Conservation (phyloP, 1,284 basidiomycete genomes). For the Trichosporon ovoides region DNA sequence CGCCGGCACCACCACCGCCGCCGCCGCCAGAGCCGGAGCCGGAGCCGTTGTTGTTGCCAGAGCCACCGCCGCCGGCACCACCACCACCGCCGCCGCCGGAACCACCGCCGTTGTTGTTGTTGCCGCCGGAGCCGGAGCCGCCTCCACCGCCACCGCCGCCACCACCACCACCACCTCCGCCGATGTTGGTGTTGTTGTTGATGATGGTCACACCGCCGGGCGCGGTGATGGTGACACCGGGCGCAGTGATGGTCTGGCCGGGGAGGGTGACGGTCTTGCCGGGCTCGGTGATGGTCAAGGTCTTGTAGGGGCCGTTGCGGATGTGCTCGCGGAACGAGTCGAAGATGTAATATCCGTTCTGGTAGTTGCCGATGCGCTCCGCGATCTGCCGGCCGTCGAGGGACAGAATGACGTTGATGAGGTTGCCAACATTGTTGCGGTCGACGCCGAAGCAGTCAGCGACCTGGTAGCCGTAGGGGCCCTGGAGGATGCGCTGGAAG, state of each 20-base stretch:
- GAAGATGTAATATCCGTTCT: background rate
- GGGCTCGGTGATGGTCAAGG: background rate
- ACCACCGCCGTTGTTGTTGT: background rate
- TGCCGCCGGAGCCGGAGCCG: background rate
- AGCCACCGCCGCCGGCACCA: background rate
- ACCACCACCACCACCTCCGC: background rate
- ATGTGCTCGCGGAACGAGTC: background rate
- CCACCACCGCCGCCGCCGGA: background rate
- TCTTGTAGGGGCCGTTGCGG: background rate
- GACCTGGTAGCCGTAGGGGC: background rate
- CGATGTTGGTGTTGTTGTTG: constrained; percentile 1
- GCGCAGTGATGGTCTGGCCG: background rate
- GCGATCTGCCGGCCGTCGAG: background rate
- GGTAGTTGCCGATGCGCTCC: background rate
- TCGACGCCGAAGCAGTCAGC: background rate
- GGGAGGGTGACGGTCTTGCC: background rate
- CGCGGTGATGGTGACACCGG: background rate
- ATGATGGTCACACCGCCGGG: background rate
- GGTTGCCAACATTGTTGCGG: background rate
- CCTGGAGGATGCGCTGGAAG: background rate
- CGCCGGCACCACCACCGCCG: background rate
- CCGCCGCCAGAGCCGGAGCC: background rate
- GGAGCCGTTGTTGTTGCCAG: background rate
- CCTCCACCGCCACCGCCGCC: background rate
- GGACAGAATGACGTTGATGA: background rate